Conservation (phyloP, 2,329 filamentous ascomycete species). For the Penicillium janthinellum region DNA sequence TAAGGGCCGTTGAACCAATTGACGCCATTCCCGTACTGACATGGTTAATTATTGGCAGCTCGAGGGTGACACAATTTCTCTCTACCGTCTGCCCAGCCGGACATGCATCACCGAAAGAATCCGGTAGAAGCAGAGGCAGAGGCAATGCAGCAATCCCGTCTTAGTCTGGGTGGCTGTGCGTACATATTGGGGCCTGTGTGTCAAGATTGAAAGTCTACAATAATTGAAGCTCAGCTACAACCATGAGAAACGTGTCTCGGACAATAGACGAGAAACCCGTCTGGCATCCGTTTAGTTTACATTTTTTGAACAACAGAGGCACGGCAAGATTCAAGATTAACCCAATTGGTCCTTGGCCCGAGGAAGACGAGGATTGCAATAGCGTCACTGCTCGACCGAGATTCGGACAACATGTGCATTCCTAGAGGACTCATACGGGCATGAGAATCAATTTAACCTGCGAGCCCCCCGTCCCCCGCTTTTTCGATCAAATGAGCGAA, state of each 20-base stretch:
- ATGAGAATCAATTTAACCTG: conserved; percentile 25
- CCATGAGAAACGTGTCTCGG: not conserved
- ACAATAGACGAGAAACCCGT: too few relatives aligned
- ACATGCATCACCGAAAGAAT: conserved; percentile 22
- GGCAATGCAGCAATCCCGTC: conserved; percentile 23
- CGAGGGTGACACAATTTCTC: conserved; percentile 25
- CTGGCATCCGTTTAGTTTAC: not conserved
- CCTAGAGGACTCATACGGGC: too few relatives aligned
- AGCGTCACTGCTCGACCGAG: not conserved
- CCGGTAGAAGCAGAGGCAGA: conserved; percentile 18
- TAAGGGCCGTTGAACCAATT: conserved; percentile 17
- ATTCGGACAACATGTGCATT: too few relatives aligned
- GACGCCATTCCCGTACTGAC: conserved; percentile 6
- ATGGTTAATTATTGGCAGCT: conserved; percentile 16
- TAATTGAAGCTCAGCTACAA: not conserved
- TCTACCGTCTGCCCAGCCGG: conserved; percentile 23
- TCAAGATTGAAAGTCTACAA: not conserved
- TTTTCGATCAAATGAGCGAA: not conserved
- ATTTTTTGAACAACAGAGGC: not conserved
- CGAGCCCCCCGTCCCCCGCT: conserved; percentile 5
- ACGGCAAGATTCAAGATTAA: not conserved
- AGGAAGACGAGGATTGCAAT: conserved; percentile 6
- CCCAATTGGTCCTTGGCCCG: not conserved
- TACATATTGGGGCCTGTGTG: conserved; percentile 10
- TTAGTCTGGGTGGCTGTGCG: conserved; percentile 24